phyloP scores from a whole-genome alignment of 768 basidiomycete genomes.

The Mycena indigotica region DNA sequence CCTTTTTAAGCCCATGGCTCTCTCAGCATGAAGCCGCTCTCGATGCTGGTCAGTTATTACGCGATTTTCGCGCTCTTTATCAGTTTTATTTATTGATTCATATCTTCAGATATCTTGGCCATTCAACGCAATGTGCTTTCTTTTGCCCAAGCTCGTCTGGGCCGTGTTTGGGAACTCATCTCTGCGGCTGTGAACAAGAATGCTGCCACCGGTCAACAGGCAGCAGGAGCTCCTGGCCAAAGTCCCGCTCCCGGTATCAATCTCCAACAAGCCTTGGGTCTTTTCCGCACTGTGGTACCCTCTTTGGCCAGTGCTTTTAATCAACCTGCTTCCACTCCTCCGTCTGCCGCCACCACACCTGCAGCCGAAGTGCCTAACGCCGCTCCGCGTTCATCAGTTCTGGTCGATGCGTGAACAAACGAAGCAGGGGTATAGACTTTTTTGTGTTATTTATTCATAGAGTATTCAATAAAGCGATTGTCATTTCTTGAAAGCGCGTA shows the following conservation, averaged over 20 bases:
- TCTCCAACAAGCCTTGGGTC: slow-evolving; percentile 35
- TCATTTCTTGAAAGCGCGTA: background rate
- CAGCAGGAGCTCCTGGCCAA: slow-evolving; percentile 28
- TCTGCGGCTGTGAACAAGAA: slow-evolving; percentile 47
- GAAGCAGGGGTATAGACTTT: background rate
- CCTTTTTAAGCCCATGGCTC: slow-evolving; percentile 64
- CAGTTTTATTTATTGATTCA: background rate
- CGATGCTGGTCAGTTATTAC: slow-evolving; percentile 45
- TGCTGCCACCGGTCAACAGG: slow-evolving; percentile 27
- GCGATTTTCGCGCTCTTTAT: background rate
- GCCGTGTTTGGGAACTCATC: slow-evolving; percentile 50
- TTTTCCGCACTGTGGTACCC: slow-evolving; percentile 47
- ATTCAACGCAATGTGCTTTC: slow-evolving; percentile 54
- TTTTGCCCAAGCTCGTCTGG: slow-evolving; percentile 58
- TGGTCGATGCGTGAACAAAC: slow-evolving; percentile 42
- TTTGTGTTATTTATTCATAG: background rate
- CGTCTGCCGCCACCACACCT: slow-evolving; percentile 20
- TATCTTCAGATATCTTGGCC: slow-evolving; percentile 41
- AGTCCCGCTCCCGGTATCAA: slow-evolving; percentile 17
- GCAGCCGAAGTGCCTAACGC: slow-evolving; percentile 21
- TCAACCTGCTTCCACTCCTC: slow-evolving; percentile 16
- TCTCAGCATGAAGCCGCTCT: slow-evolving; percentile 58
- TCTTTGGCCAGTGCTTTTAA: slow-evolving; percentile 38
- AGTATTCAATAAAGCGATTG: slow-evolving; percentile 11
- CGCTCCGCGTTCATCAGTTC: slow-evolving; percentile 20